Base-by-base conservation (phyloP, 208 protist species). In the Vickermania spadyakhi region DNA sequence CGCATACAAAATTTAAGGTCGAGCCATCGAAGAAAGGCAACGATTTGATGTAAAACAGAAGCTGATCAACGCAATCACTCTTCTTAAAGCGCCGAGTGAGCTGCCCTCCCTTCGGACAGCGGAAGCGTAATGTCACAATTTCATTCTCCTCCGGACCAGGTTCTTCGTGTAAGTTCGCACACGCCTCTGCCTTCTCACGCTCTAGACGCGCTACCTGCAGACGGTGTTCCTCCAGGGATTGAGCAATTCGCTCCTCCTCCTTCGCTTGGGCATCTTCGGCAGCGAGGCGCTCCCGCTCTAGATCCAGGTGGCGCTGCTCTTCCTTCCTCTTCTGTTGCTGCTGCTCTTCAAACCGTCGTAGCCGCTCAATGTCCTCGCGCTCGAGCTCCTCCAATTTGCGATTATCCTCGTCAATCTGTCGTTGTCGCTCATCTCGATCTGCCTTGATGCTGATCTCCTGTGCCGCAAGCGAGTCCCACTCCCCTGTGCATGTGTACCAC, bases 371-470 rank as follows among this genome's bases (percentile, higher is more conserved):
- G 59, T 94, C 86, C 3, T 73, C 62, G 18, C 63, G 58, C 60
- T 89, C 77, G 68, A 87, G 84, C 52, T 81, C 74, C 0, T 57
- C 31, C 0, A 62, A 58, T 0, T 64, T 62, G n/a, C 59, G 62
- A 52, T 85, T 78, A 21, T 86, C 79, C n/a, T 65, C 68, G 7
- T 66, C 51, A 2, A 71, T 79, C n/a, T 56, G 60, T 50, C 59
- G 68, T 73, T 88, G 72, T n/a, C 81, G 75, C 52, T 55, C 58
- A 58, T 85, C 72, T 1, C 81, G 80, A 60, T 94, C 86, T 26
- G 66, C 53, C 23, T 72, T 68, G n/a, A 80, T 45, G 58, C 63
- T 64, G 29, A 89, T 58, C 53, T 87, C 84, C 71, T 88, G 73
- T 21, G 80, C 84, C 14, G 89, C 28, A 21, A 58, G 56, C 2